Percentiles rank a stretch among this genome's conserved stretches.
Conservation (phyloP, 768 basidiomycete genomes). For the Naganishia onofrii region DNA sequence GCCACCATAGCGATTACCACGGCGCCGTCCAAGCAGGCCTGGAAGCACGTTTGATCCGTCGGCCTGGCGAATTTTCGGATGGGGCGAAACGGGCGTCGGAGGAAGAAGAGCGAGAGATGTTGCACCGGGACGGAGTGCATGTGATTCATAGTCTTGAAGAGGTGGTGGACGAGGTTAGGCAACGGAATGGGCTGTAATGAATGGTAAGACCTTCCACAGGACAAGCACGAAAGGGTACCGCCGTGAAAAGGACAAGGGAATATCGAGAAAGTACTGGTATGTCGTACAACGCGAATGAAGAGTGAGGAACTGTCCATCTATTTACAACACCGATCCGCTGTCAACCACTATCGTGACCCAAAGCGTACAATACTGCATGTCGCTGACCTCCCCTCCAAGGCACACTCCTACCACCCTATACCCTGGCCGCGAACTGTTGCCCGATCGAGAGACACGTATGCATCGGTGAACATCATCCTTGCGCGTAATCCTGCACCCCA, state of each 20-base stretch:
- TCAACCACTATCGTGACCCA: background rate
- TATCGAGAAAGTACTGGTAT: background rate
- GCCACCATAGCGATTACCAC: constrained; percentile 40
- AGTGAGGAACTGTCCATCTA: constrained; percentile 23
- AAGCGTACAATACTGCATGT: no score
- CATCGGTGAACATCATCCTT: no score
- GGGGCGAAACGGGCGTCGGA: constrained; percentile 38
- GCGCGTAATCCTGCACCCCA: no score
- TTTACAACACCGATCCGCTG: background rate
- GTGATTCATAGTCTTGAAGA: constrained; percentile 37
- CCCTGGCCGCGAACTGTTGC: no score
- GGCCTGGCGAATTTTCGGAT: constrained; percentile 46
- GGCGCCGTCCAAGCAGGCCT: constrained; percentile 40
- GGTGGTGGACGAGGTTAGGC: constrained; percentile 37
- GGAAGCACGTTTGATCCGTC: constrained; percentile 42
- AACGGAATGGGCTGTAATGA: constrained; percentile 30
- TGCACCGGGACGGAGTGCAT: constrained; percentile 31
- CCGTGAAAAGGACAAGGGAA: background rate
- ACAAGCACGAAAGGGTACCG: background rate
- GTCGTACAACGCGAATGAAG: background rate
- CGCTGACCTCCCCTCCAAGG: background rate
- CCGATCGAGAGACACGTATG: no score
- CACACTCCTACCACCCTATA: no score
- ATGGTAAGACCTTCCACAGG: background rate
- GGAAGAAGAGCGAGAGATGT: constrained; percentile 32